A percentile compares a stretch with the other conserved stretches of the same genome.
Evolutionary conservation across 2,329 filamentous ascomycete species (phyloP).

Genomic region (Aspergillus ustus): DNA sequence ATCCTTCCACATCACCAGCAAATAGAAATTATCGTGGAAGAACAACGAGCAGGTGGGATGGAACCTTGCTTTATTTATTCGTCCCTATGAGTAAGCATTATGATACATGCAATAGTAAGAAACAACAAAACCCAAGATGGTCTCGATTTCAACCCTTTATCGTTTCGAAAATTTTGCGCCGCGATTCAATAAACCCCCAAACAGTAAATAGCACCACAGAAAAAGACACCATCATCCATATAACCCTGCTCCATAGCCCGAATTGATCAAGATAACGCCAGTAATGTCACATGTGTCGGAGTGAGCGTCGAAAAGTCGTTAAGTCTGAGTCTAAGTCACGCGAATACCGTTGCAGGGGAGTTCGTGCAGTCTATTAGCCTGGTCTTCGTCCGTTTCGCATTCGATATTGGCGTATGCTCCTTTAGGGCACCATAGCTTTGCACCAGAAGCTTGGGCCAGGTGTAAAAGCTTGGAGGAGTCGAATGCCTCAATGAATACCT

Average conservation of each 20-base stretch:
- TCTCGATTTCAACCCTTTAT: background rate
- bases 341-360: constrained; percentile 12
- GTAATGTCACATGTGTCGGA: background rate
- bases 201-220: constrained; percentile 7
- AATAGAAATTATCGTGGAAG: background rate
- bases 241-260: background rate
- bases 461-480: constrained; percentile 28
- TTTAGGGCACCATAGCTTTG: constrained; percentile 20
- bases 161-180: background rate
- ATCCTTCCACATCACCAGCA: background rate
- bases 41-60: background rate
- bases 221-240: background rate
- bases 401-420: constrained; percentile 8
- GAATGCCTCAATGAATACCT: constrained; percentile 33
- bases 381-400: constrained; percentile 11
- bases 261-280: background rate
- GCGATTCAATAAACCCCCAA: background rate
- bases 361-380: constrained; percentile 14
- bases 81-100: background rate
- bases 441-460: constrained; percentile 25
- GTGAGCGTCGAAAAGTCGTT: background rate
- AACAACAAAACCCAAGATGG: constrained; percentile 3
- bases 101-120: background rate
- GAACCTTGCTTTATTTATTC: background rate
- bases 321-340: background rate